A percentile compares a stretch with the other conserved stretches of the same genome.
Evolutionary conservation across 2,329 filamentous ascomycete species (phyloP).

Genomic region (Ophiostoma quercus): DNA sequence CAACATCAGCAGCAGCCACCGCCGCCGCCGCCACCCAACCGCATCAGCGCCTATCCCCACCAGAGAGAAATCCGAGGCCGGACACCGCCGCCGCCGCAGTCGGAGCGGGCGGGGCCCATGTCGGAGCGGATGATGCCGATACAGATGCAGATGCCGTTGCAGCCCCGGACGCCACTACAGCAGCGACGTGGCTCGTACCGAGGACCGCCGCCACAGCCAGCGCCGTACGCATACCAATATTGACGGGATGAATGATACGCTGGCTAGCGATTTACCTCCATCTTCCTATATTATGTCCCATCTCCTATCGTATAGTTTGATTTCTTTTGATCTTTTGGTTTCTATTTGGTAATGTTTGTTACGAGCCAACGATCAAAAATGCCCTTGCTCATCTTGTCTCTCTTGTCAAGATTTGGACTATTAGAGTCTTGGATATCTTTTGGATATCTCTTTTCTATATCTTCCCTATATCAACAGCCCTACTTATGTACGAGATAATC

Average conservation of each 20-base stretch:
- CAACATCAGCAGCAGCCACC: slow-evolving; percentile 9
- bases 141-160: neutral
- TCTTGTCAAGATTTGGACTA: neutral
- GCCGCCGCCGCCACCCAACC: slow-evolving; percentile 8
- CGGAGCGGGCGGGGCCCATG: slow-evolving; percentile 21
- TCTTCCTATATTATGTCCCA: neutral
- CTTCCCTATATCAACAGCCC: neutral
- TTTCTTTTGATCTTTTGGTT: neutral
- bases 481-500: neutral
- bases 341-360: neutral
- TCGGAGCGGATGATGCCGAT: slow-evolving; percentile 1
- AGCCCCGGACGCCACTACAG: slow-evolving; percentile 22
- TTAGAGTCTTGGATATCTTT: neutral
- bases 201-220: slow-evolving; percentile 22
- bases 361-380: neutral
- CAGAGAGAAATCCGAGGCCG: slow-evolving; percentile 23
- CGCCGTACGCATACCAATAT: slow-evolving; percentile 22
- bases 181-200: slow-evolving; percentile 21
- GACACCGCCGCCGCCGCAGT: slow-evolving; percentile 25
- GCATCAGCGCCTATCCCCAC: slow-evolving; percentile 20
- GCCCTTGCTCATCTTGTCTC: neutral
- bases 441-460: neutral
- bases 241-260: neutral
- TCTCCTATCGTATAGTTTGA: neutral
- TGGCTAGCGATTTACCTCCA: neutral